Base-by-base conservation (phyloP, 2,329 filamentous ascomycete species). In the Amauroascus verrucosus region DNA sequence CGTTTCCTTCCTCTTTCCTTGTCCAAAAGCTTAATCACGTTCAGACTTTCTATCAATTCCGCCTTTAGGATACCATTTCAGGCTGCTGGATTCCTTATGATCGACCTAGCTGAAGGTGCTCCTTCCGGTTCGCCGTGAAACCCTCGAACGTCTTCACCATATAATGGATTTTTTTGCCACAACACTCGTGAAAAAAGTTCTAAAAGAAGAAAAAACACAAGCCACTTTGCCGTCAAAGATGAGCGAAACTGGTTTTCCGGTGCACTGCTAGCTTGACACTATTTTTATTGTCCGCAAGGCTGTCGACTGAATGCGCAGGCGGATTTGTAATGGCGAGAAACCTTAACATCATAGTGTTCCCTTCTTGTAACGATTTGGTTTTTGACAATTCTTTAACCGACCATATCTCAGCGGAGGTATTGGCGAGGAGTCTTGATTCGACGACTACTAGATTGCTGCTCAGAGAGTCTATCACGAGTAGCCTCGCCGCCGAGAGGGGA, bases 331-430 rank as follows among this genome's bases (percentile, higher is more conserved):
- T 26, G 38, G 32, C 20, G 5, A 8, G 20, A 28, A 38, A 38
- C n/a, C n/a, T n/a, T n/a, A n/a, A n/a, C 46, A 16, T 14, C 24
- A 28, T 37, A 18, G 6, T 5, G 11, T 16, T 11, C 3, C 6
- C 6, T 35, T 38, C n/a, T 38, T n/a, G n/a, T 38, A 9, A 4
- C 14, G 5, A 18, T 6, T 38, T 18, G 32, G 14, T 38, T 38
- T 18, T 18, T 14, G 9, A 30, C 4, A 30, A 5, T 20, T 28
- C 3, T 26, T 28, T 16, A 9, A 38, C 30, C 18, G 20, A 30
- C 8, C 24, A 14, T 14, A 44, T 51, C n/a, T 51, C 48, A 51
- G 8, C 48, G 48, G 40, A 51, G 48, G 8, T 43, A 43, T 24
- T 46, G 9, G 0, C 14, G 16, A 18, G 49, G 49, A 22, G 24